Evolutionary conservation across 1,284 basidiomycete genomes (phyloP).

Genomic region (Ustilago nuda): DNA sequence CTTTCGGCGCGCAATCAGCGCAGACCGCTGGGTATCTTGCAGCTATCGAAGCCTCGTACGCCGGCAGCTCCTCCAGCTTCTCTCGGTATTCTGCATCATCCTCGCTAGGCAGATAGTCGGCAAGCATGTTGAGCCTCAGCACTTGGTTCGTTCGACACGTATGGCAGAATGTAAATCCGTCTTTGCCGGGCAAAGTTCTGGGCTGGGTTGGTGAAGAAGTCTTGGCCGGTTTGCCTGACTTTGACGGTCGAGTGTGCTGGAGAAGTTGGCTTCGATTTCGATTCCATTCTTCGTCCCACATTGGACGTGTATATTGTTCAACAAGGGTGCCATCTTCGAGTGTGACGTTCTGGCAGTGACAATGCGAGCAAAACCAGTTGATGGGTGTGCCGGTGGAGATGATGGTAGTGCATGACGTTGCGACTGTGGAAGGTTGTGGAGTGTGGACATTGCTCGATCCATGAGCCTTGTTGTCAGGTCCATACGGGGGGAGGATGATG

Average conservation of each 20-base stretch:
- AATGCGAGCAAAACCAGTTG: conserved; percentile 62
- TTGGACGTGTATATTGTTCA: conserved; percentile 51
- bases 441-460: neutral
- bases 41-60: conserved; percentile 53
- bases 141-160: conserved; percentile 63
- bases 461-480: neutral
- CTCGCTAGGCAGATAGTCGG: conserved; percentile 57
- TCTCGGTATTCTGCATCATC: conserved; percentile 39
- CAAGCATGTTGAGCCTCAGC: conserved; percentile 57
- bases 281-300: conserved; percentile 56
- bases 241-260: conserved; percentile 23
- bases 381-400: conserved; percentile 55
- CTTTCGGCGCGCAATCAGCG: conserved; percentile 37
- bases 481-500: conserved; percentile 55
- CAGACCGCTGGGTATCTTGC: conserved; percentile 57
- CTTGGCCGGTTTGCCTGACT: neutral
- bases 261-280: conserved; percentile 29
- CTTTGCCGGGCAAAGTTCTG: neutral
- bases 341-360: conserved; percentile 56
- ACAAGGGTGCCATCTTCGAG: conserved; percentile 33
- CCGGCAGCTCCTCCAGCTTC: conserved; percentile 33
- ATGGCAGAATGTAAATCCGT: conserved; percentile 52
- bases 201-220: neutral
- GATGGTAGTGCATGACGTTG: conserved; percentile 21
- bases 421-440: conserved; percentile 5